A percentile compares a stretch with the other conserved stretches of the same genome.
phyloP scores from a whole-genome alignment of 768 basidiomycete genomes.

The Gyrodon lividus region DNA sequence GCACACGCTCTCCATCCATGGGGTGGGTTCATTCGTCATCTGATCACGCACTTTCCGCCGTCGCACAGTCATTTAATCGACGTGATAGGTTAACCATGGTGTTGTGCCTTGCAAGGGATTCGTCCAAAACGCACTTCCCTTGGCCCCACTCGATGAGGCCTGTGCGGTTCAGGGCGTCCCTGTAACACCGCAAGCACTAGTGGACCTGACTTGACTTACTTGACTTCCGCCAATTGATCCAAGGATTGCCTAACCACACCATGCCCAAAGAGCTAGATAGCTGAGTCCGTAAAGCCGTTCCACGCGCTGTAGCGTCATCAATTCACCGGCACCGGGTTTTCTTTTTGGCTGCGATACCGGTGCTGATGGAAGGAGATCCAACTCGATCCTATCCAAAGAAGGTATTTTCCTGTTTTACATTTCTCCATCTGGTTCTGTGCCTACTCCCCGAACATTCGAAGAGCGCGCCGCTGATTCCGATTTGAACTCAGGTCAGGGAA shows the following conservation, averaged over 20 bases:
- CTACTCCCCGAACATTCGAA: neutral
- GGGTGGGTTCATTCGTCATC: neutral
- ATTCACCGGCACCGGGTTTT: conserved; percentile 2
- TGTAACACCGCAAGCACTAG: neutral
- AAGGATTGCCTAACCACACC: neutral
- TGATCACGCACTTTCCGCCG: too few relatives aligned
- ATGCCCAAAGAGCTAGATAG: neutral
- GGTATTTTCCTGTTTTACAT: neutral
- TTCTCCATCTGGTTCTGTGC: neutral
- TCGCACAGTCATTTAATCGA: too few relatives aligned
- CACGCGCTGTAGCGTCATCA: neutral
- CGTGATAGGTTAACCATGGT: neutral
- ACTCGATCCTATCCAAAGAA: neutral
- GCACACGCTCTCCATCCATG: neutral
- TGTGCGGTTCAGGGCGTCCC: neutral
- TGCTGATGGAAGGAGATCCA: neutral
- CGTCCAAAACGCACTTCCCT: neutral
- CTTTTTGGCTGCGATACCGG: neutral
- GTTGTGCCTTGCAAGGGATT: neutral
- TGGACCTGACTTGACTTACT: neutral
- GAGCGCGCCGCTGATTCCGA: neutral
- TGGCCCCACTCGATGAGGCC: neutral
- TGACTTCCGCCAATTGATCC: neutral
- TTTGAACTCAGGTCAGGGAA: neutral
- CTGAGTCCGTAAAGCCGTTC: conserved; percentile 3